Base-by-base conservation (phyloP, 2,329 filamentous ascomycete species). In the Orbilia oligospora region DNA sequence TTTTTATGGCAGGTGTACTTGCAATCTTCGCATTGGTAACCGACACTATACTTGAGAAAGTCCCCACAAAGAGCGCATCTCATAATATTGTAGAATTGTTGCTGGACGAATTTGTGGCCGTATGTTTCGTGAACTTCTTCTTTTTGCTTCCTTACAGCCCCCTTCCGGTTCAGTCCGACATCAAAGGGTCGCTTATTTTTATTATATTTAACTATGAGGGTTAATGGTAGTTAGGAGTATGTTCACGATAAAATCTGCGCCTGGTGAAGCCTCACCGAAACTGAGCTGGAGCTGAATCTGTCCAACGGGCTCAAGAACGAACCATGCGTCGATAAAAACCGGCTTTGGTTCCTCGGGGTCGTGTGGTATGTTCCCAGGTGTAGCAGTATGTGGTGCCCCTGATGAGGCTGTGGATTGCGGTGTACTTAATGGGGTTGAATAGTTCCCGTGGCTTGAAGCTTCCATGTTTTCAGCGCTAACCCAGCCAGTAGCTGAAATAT, bases 51-150 rank as follows among this genome's bases (percentile, higher is more conserved):
- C 84, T 98, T 99, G 86, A 99, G 91, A 83, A 99, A 98, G 81
- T 99, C 96, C 77, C 94, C 96, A 84, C 96, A 99, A 41, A 98
- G 90, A 14, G 96, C 96, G 85, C 96, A 99, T 80, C 96, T 95
- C 96, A 99, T 99, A 83, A 99, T 97, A 88, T 98, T 99, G 90
- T 98, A 99, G 85, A 99, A 99, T 85, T 97, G 96, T 84, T 97
- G 94, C 83, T 96, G 93, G 71, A 98, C 91, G 83, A 99, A 99
- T 86, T 98, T 99, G 90, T 99, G 96, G 61, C 96, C 96, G 84
- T 97, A 97, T 88, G 97, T 97, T 86, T 99, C 96, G 86, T 97
- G 93, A 3, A 99, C 91, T 83, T 98, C 94, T 85, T 99, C 96
- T 87, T 99, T 99, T 83, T 93, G 93, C 86, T 99, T 95, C 81